Percentiles rank a stretch among this genome's conserved stretches.
Conservation (phyloP, 768 basidiomycete species). For the Leccinum disarticulatum region DNA sequence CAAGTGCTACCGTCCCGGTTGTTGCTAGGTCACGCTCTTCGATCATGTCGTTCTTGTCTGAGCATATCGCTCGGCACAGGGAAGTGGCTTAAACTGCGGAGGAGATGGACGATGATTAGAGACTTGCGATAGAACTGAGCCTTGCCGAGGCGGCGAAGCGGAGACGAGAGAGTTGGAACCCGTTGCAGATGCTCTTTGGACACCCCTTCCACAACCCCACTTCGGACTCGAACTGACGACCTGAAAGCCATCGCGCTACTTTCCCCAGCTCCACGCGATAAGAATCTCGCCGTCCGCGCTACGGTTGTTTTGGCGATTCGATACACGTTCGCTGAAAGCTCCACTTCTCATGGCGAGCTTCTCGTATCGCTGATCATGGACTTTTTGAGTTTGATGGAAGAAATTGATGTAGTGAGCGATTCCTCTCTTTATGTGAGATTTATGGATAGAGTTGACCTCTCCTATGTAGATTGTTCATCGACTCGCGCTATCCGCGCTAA, state of each 20-base stretch:
- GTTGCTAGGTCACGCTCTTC: slow-evolving; percentile 10
- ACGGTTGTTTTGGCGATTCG: slow-evolving; percentile 92
- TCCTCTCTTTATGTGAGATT: background rate
- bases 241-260: slow-evolving; percentile 67
- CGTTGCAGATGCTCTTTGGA: slow-evolving; percentile 89
- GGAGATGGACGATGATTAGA: slow-evolving; percentile 63
- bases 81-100: slow-evolving; percentile 18
- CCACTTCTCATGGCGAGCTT: slow-evolving; percentile 79
- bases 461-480: slow-evolving; percentile 77
- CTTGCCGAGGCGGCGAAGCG: slow-evolving; percentile 49
- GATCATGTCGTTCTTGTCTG: slow-evolving; percentile 16
- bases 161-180: slow-evolving; percentile 57
- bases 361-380: slow-evolving; percentile 87
- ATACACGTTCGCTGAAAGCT: slow-evolving; percentile 87
- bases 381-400: slow-evolving; percentile 89
- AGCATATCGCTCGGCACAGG: slow-evolving; percentile 9
- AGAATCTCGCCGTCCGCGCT: slow-evolving; percentile 70
- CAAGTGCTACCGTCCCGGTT: slow-evolving; percentile 13
- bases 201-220: slow-evolving; percentile 89
- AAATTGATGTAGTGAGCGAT: slow-evolving; percentile 72
- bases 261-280: slow-evolving; percentile 82
- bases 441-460: background rate
- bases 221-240: slow-evolving; percentile 83
- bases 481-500: slow-evolving; percentile 84
- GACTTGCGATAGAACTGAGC: slow-evolving; percentile 66